phyloP scores from a whole-genome alignment of 176 grass and related monocot species.

The barley (Hordeum vulgare) region MorexV3_pseudomolecules_assembly NC_058520.1:55102150-55102649 shows the following conservation, averaged over 20 bases:
- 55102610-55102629: conserved; percentile 48
- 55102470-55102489: neutral
- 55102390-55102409: neutral
- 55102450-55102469: neutral
- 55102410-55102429: neutral
- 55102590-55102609: conserved; percentile 23
- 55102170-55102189: neutral
- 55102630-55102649: conserved; percentile 27
- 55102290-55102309: neutral
- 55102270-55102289: neutral
- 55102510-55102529: neutral
- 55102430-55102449: conserved; percentile 2
- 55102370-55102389: conserved; percentile 10
- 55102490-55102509: neutral
- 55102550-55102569: neutral
- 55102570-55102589: neutral
- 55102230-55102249: neutral
- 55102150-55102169: neutral
- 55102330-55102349: neutral
- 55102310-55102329: neutral
- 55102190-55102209: neutral
- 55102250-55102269: neutral
- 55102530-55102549: neutral
- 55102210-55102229: neutral
- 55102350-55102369: neutral